Evolutionary conservation across 2,329 filamentous ascomycete genomes (phyloP), one percentile per base, ranked within the genome.

Genomic region (Cladosporium velox): DNA sequence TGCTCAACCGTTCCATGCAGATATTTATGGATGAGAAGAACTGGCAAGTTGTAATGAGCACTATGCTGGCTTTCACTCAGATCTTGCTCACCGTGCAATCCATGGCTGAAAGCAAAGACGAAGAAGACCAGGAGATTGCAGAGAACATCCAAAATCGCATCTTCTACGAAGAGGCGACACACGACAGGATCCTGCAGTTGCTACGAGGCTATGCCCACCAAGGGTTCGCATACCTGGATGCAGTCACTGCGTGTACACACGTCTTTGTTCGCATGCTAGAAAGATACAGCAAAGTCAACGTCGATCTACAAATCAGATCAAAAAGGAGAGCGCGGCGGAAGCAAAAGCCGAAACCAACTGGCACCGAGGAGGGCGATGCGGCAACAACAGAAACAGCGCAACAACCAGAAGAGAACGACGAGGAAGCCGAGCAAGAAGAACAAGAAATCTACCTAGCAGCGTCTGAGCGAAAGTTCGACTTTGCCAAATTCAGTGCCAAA

Each of bases 141-240:
- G 94, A 99, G 76, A 99, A 99, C 72, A 97, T 96, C 14, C 87
- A 97, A 62, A 96, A 91, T 73, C 91, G 94, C 68, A 92, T 99
- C n/a, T 99, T 99, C 77, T 99, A 99, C 79, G 95, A 99, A 78
- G 93, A 98, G 75, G 87, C 91, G 0, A 97, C 93, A 0, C 93
- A 99, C 74, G 94, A 99, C 68, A 86, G 91, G 28, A 87, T 99
- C 61, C 86, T 94, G 34, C 87, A 88, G 67, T 91, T 97, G 63
- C 84, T 94, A 0, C 86, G 90, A 69, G 89, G 86, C n/a, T 98
- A 96, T 81, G 96, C 96, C 71, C 92, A 94, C 67, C 95, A 98
- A 79, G 91, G 92, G 0, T 95, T 97, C 72, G 91, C 93, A 65
- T 99, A 97, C 72, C 85, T 99, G 1, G 93, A 99, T 78, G 90